phyloP scores from a whole-genome alignment of 2,329 filamentous ascomycete genomes.

The Truncatella angustata region DNA sequence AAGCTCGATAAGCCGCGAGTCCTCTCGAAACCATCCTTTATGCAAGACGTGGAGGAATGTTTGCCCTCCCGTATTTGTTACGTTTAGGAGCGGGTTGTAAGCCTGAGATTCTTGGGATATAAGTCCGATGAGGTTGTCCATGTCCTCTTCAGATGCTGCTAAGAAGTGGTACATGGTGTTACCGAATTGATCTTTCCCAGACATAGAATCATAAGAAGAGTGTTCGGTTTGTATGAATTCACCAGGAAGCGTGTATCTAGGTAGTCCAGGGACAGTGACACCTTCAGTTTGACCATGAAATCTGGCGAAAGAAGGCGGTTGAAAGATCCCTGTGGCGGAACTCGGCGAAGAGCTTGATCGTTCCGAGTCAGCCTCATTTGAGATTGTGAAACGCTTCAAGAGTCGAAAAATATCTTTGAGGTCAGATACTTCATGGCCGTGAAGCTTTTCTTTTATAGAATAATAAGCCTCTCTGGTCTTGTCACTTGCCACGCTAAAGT shows the following conservation, averaged over 20 bases:
- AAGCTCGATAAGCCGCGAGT: conserved; percentile 19
- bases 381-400: conserved; percentile 28
- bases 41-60: conserved; percentile 32
- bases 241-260: conserved; percentile 41
- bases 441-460: conserved; percentile 6
- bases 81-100: conserved; percentile 24
- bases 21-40: conserved; percentile 25
- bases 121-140: conserved; percentile 18
- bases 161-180: conserved; percentile 49
- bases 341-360: conserved; percentile 11
- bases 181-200: conserved; percentile 44
- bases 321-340: neutral
- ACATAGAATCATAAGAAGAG: neutral
- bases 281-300: conserved; percentile 1
- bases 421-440: conserved; percentile 20
- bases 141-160: conserved; percentile 17
- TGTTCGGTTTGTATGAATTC: conserved; percentile 41
- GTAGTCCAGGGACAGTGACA: conserved; percentile 7
- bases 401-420: conserved; percentile 27
- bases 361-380: conserved; percentile 20
- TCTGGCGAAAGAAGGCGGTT: neutral
- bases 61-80: conserved; percentile 26
- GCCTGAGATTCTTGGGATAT: conserved; percentile 15
- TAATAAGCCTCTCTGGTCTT: conserved; percentile 26
- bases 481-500: conserved; percentile 35